These are phyloP conservation scores for Yamadazyma sp. DNA, from an alignment of 805 yeast species.

Conservation along the genomic window DNA sequence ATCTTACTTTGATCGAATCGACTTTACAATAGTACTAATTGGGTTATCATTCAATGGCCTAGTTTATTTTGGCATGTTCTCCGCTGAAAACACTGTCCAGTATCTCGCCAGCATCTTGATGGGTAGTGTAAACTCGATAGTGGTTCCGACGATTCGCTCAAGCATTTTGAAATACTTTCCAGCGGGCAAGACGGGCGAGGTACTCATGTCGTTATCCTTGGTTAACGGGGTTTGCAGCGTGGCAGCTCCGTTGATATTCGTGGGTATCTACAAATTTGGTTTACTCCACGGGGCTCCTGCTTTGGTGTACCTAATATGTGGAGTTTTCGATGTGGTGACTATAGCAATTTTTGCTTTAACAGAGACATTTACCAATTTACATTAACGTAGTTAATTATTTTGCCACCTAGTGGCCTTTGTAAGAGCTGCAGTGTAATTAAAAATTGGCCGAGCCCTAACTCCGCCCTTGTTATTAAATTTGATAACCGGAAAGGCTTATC, in stretches of 20 bases:
- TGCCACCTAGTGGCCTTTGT: too few species aligned
- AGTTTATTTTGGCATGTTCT: constrained; percentile 33
- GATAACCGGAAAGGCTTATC: too few species aligned
- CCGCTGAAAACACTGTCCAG: constrained; percentile 18
- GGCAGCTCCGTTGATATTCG: constrained; percentile 47
- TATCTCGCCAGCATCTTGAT: constrained; percentile 33
- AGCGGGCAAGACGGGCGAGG: constrained; percentile 34
- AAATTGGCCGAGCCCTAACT: too few species aligned
- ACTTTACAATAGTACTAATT: constrained; percentile 34
- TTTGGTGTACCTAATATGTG: constrained; percentile 19
- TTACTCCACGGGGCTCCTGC: constrained; percentile 21
- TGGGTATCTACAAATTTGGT: constrained; percentile 42
- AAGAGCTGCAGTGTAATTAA: too few species aligned
- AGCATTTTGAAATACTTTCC: constrained; percentile 56
- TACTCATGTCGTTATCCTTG: constrained; percentile 14
- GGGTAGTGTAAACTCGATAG: constrained; percentile 45
- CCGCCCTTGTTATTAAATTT: too few species aligned
- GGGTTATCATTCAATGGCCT: constrained; percentile 37
- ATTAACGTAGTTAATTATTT: neutral
- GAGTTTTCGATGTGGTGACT: neutral
- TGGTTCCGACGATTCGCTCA: constrained; percentile 55
- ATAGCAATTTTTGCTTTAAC: neutral
- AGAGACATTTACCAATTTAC: neutral
- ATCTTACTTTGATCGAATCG: constrained; percentile 49
- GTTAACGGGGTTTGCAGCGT: constrained; percentile 20